These are phyloP conservation scores for Phytophthora crassamura DNA, from an alignment of 352 stramenopile genomes.

Conservation along the genomic window DNA sequence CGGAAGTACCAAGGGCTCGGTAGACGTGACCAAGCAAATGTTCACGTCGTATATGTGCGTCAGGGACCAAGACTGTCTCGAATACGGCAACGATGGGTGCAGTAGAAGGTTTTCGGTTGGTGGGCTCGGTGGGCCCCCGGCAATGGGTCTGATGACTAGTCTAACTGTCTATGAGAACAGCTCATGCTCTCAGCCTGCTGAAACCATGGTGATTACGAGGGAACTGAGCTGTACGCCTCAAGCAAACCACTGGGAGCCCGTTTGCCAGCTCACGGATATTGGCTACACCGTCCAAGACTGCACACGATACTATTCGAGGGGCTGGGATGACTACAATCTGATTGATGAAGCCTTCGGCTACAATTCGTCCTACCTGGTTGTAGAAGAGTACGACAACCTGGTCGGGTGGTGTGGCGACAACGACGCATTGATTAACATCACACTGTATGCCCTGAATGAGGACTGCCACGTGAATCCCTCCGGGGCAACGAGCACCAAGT, in stretches of 20 bases:
- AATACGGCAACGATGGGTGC: constrained; percentile 3
- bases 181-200: background rate
- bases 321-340: background rate
- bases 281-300: background rate
- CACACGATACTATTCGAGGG: background rate
- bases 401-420: no score
- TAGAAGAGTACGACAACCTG: constrained; percentile 15
- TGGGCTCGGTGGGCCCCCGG: constrained; percentile 7
- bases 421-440: background rate
- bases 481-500: background rate
- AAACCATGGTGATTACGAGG: background rate
- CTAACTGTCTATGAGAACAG: background rate
- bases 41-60: background rate
- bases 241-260: background rate
- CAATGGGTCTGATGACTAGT: constrained; percentile 1
- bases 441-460: background rate
- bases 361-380: background rate
- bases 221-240: constrained; percentile 1
- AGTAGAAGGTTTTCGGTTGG: constrained; percentile 11
- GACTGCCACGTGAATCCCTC: background rate
- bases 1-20: background rate
- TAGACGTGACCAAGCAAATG: background rate
- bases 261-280: background rate
- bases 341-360: background rate
- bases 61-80: background rate